A percentile compares a stretch with the other conserved stretches of the same genome.
Evolutionary conservation across 257 asterid species (phyloP).

Genomic region (Jacaranda mimosifolia): DNA sequence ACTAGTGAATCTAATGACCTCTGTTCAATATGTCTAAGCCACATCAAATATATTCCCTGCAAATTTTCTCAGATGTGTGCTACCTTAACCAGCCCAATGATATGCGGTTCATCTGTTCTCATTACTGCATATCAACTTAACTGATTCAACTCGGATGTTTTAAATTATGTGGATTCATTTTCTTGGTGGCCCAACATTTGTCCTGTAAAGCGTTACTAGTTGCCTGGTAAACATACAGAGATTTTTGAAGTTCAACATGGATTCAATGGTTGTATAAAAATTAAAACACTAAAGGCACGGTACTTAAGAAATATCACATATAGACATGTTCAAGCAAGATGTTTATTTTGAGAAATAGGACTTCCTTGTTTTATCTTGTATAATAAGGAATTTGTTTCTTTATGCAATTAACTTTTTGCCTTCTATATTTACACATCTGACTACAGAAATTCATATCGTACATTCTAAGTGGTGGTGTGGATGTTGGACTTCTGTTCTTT

Average conservation of each 20-base stretch:
- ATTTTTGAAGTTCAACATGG: neutral
- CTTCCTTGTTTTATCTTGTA: neutral
- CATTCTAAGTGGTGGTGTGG: slow-evolving; percentile 1
- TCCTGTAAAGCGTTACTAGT: neutral
- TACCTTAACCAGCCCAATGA: neutral
- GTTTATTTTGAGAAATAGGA: neutral
- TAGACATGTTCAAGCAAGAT: neutral
- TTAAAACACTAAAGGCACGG: neutral
- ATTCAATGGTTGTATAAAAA: neutral
- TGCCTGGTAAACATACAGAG: neutral
- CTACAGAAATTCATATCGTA: neutral
- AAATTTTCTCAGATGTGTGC: neutral
- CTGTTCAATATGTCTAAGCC: neutral
- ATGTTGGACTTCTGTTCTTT: too few relatives aligned
- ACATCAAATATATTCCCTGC: neutral
- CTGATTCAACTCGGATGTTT: neutral
- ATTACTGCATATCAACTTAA: neutral
- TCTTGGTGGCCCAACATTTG: slow-evolving; percentile 4
- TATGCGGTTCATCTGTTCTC: neutral
- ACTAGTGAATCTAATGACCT: neutral
- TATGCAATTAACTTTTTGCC: neutral
- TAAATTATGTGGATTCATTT: neutral
- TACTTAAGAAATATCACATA: neutral
- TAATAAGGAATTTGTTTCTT: neutral
- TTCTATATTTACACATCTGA: neutral